phyloP scores from a whole-genome alignment of 441 rosid species.

The Populus hybrid region DNA sequence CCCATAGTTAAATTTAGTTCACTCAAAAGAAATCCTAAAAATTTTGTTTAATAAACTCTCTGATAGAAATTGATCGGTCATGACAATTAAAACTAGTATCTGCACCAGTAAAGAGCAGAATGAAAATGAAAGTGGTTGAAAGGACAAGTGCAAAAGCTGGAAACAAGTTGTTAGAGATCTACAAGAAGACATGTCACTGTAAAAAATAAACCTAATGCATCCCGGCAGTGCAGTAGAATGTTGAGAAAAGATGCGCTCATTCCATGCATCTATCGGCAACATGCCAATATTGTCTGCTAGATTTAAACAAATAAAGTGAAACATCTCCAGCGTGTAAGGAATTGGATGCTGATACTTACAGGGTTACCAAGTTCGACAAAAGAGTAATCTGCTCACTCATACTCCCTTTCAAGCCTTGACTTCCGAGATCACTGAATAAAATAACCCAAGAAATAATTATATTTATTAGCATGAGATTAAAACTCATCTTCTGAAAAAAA shows the following conservation, averaged over 20 bases:
- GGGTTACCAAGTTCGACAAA: constrained; percentile 71
- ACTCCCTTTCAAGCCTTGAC: constrained; percentile 89
- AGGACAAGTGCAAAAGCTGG: neutral
- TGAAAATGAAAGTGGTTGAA: neutral
- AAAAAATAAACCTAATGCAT: neutral
- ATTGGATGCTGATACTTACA: constrained; percentile 60
- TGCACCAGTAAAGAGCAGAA: neutral
- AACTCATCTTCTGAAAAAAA: neutral
- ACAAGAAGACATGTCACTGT: neutral
- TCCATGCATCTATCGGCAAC: neutral
- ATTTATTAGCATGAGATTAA: neutral
- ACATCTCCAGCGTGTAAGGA: neutral
- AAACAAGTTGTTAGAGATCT: neutral
- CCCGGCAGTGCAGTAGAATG: neutral
- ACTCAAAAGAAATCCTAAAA: neutral
- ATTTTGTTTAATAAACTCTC: neutral
- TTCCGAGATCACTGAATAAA: constrained; percentile 79
- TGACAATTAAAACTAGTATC: neutral
- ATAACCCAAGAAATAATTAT: neutral
- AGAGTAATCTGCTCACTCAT: constrained; percentile 84
- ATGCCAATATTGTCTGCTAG: neutral
- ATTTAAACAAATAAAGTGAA: neutral
- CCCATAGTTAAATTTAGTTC: too few relatives aligned
- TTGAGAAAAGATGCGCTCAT: neutral
- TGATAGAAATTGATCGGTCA: neutral